Conservation (phyloP, 129 eudicot species). For the Flaveria brownii region DNA sequence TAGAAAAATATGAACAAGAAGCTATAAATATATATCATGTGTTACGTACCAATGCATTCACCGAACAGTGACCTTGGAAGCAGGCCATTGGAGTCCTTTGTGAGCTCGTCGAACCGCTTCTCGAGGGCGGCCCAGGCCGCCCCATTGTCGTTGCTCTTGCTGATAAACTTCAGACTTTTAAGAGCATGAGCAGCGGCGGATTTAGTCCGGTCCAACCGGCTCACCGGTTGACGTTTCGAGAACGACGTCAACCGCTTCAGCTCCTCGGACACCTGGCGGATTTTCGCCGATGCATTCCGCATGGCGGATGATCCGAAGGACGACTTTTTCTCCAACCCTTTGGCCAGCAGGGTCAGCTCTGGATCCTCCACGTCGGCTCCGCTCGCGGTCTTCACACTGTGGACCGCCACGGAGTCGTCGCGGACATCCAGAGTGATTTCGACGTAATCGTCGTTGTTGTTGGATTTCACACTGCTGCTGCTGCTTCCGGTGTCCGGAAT, state of each 20-base stretch:
- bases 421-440: slow-evolving; percentile 79
- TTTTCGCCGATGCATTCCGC: slow-evolving; percentile 52
- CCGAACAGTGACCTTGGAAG: slow-evolving; percentile 62
- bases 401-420: slow-evolving; percentile 80
- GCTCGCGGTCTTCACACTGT: slow-evolving; percentile 66
- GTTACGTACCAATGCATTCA: slow-evolving; percentile 83
- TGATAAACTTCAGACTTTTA: slow-evolving; percentile 61
- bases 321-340: slow-evolving; percentile 56
- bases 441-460: slow-evolving; percentile 45
- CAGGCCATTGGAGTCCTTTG: slow-evolving; percentile 46
- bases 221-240: slow-evolving; percentile 27
- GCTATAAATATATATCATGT: background rate
- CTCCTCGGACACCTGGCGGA: slow-evolving; percentile 63
- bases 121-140: slow-evolving; percentile 64
- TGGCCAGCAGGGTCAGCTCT: slow-evolving; percentile 56
- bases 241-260: slow-evolving; percentile 56
- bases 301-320: slow-evolving; percentile 55
- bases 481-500: slow-evolving; percentile 32
- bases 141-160: slow-evolving; percentile 54
- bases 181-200: slow-evolving; percentile 60
- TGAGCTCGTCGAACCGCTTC: slow-evolving; percentile 51
- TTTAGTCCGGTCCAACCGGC: slow-evolving; percentile 50
- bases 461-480: background rate
- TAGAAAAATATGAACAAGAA: slow-evolving; percentile 14
- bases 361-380: slow-evolving; percentile 67